A percentile compares a stretch with the other conserved stretches of the same genome.
These are phyloP conservation scores for Globisporangium mamillatum DNA, from an alignment of 352 stramenopile species.

Conservation along the genomic window DNA sequence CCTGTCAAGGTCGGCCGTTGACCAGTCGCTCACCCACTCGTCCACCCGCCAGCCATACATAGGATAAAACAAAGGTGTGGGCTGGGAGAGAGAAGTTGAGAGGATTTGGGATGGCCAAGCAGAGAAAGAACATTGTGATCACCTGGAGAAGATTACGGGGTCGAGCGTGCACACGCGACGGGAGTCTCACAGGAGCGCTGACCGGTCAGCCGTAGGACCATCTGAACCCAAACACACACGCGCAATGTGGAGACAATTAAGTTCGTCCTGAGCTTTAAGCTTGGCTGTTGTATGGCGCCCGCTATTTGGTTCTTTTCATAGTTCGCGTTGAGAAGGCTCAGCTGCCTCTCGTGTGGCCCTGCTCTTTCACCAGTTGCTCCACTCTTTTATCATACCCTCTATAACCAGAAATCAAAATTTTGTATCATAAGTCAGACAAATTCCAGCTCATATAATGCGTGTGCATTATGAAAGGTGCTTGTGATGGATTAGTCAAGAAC, in stretches of 20 bases:
- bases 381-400: not conserved
- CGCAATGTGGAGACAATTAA: not conserved
- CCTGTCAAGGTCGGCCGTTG: not conserved
- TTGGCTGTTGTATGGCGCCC: not conserved
- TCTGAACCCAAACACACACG: constrained; percentile 1
- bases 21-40: not conserved
- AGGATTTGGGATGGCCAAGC: not conserved
- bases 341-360: not conserved
- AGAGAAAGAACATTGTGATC: not conserved
- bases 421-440: not conserved
- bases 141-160: not conserved
- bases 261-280: not conserved
- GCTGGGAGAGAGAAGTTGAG: not conserved
- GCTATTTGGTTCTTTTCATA: not conserved
- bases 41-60: not conserved
- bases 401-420: not conserved
- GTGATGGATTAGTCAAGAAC: not conserved
- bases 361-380: not conserved
- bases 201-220: not conserved
- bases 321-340: not conserved
- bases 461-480: not conserved
- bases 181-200: not conserved
- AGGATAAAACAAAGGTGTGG: not conserved
- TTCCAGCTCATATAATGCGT: not conserved
- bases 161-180: not conserved